Evolutionary conservation across 805 yeast species (phyloP).

Genomic region (Zygosaccharomyces rouxii): DNA sequence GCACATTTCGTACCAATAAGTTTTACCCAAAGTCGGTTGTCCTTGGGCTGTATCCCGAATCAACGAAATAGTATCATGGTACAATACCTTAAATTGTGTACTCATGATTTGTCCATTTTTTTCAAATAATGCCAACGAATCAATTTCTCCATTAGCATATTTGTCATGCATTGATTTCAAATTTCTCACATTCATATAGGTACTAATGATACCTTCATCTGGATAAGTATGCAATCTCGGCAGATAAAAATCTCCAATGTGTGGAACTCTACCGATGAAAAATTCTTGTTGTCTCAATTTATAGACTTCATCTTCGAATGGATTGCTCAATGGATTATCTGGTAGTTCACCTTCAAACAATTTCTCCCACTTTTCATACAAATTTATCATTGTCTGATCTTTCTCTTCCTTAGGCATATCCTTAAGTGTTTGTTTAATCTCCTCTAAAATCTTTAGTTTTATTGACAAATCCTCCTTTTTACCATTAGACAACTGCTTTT

Average conservation of each 20-base stretch:
- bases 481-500: constrained; percentile 22
- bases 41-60: constrained; percentile 19
- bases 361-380: constrained; percentile 27
- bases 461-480: constrained; percentile 23
- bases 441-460: constrained; percentile 21
- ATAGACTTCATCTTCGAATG: constrained; percentile 27
- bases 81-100: constrained; percentile 25
- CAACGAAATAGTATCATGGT: constrained; percentile 26
- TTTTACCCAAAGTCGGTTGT: constrained; percentile 7
- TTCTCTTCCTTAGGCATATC: constrained; percentile 15
- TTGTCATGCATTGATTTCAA: constrained; percentile 19
- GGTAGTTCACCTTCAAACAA: constrained; percentile 24
- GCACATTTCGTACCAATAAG: constrained; percentile 33
- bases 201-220: constrained; percentile 14
- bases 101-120: constrained; percentile 24
- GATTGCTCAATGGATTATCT: constrained; percentile 30
- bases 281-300: constrained; percentile 31
- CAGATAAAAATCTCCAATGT: constrained; percentile 33
- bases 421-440: constrained; percentile 19
- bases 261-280: constrained; percentile 30
- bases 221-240: constrained; percentile 24
- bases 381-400: constrained; percentile 10
- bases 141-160: constrained; percentile 25
- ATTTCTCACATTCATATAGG: constrained; percentile 21
- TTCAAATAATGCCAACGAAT: constrained; percentile 21